Base-by-base conservation (phyloP, 1,139 yeast species). In the Scheffersomyces lignicola region DNA sequence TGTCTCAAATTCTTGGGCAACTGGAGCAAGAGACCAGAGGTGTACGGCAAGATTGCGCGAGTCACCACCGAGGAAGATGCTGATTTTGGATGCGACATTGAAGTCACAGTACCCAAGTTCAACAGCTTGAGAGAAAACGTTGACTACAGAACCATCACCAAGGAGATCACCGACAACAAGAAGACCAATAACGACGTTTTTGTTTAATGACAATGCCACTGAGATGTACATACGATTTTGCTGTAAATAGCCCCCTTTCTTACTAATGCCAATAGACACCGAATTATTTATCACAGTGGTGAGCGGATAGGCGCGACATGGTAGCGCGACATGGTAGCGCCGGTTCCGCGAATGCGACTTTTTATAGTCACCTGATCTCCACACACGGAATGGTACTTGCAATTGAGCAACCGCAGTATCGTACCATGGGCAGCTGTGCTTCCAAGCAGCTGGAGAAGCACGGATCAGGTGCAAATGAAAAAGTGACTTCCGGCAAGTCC, bases 1-100 rank as follows among this genome's bases (percentile, higher is more conserved):
- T 58, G 64, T 37, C 40, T 48, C 18, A 49, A 61, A 35, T 67
- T 66, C 41, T 53, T 64, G 24, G 58, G 54, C 38, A 54, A 53
- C 39, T 69, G 73, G 73, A 40, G 51, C 37, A 57, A 52, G 33
- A 54, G 49, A 31, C 51, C 54, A 10, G 53, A 49, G 14, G 52
- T 52, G 27, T 47, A 49, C 31, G 41, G 43, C 18, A 51, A 46
- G 10, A 40, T 65, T 32, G 49, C 48, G 18, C 44, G 44, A 29
- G 47, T 61, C 17, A 47, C 60, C 14, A 26, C 35, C 9, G 26
- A 18, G 9, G 59, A 53, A 31, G 31, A 40, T 12, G 50, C 55
- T 2, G 31, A 35, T 7, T 58, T 54, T 40, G 43, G 49, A 10
- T 35, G 42, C 25, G 51, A 39, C 31, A 45, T 52, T 12, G 54